Evolutionary conservation across 306 rosid genomes (phyloP), one percentile per base, ranked within the genome.

Genomic region (Argentina anserina): DNA sequence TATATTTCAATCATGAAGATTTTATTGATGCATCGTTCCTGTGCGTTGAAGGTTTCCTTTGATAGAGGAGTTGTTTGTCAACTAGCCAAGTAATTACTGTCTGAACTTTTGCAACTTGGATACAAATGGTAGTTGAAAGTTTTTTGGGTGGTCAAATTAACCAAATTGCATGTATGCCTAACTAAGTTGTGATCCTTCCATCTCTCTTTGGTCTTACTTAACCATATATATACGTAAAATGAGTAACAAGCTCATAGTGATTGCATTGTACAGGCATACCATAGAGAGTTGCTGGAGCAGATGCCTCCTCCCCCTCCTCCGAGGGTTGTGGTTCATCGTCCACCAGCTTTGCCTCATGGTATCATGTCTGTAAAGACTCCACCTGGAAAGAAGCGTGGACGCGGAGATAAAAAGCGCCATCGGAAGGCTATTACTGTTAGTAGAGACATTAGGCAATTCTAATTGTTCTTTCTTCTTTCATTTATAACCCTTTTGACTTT

Each of bases 281-380:
- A 94, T 83, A 85, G 88, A 77, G 96, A 90, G 43, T 5, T 91
- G 69, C 70, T 91, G 83, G 97, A 91, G 77, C 86, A 82, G 61
- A 89, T 88, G 93, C 92, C 98, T 52, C 92, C 90, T 58, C 91
- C 92, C 0, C 78, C 45, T 28, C 59, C 78, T 12, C 81, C 84
- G 52, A 47, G 39, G 70, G 40, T 25, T 23, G 74, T 63, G 64
- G 40, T 73, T 53, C 86, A 52, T 26, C 40, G 37, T 41, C 84
- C 78, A 65, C 90, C 87, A 6, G 58, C 39, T 41, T 41, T 41
- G 73, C 75, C 80, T 4, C 53, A 2, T 56, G 43, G 34, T 40
- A 74, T 59, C 46, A 52, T 49, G 59, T 37, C 46, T 65, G 79
- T 43, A 17, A 89, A 75, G 85, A 40, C 83, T 80, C 86, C 66